A percentile compares a stretch with the other conserved stretches of the same genome.
These are phyloP conservation scores for Ophiostoma sp. DNA, from an alignment of 2,329 filamentous ascomycete species.

Conservation along the genomic window DNA sequence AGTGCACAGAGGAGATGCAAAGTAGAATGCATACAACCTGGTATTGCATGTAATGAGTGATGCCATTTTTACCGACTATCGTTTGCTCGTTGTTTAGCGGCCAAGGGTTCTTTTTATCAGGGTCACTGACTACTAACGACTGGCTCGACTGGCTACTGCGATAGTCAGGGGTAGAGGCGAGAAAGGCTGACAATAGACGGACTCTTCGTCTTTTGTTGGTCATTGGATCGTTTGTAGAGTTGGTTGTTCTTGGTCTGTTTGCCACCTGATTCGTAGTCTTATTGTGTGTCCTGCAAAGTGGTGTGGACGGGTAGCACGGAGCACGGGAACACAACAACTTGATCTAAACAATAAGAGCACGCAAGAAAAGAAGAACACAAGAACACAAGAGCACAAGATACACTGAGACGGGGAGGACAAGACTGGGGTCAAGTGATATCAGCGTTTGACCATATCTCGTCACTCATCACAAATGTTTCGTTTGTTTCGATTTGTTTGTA, in stretches of 20 bases:
- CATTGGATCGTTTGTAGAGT: background rate
- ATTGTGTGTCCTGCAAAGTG: background rate
- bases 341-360: background rate
- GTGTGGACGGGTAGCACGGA: background rate
- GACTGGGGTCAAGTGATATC: background rate
- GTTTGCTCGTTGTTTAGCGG: background rate
- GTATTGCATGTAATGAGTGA: background rate
- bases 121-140: no score
- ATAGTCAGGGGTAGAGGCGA: slow-evolving; percentile 7
- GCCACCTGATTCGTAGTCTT: slow-evolving; percentile 1
- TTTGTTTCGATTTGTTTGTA: slow-evolving; percentile 16
- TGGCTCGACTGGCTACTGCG: background rate
- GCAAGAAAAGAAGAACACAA: background rate
- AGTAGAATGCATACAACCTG: background rate
- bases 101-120: background rate
- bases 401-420: background rate
- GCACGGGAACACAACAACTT: no score
- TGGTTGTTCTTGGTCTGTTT: background rate
- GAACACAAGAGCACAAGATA: background rate
- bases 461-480: slow-evolving; percentile 2
- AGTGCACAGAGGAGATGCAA: background rate
- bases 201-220: background rate
- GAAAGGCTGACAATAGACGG: background rate
- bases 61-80: background rate
- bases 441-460: background rate